phyloP scores from a whole-genome alignment of 2,329 filamentous ascomycete species.

The Aspergillus caelatus region DNA sequence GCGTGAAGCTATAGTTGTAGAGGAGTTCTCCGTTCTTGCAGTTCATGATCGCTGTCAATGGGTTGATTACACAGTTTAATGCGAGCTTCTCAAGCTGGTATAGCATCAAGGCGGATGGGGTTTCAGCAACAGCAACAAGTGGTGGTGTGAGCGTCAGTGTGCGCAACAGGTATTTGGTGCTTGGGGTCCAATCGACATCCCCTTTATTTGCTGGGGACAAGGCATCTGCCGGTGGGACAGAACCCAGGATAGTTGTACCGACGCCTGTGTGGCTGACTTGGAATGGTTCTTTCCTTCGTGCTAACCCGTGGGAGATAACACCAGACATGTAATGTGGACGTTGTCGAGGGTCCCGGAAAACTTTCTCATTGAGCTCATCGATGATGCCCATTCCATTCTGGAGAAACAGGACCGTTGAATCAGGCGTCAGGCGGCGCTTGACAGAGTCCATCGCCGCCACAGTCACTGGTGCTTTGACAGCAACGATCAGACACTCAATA shows the following conservation, averaged over 20 bases:
- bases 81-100: slow-evolving; percentile 79
- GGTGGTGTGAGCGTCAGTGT: slow-evolving; percentile 65
- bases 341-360: slow-evolving; percentile 68
- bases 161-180: slow-evolving; percentile 64
- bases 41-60: slow-evolving; percentile 78
- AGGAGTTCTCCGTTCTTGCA: slow-evolving; percentile 72
- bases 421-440: slow-evolving; percentile 65
- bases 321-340: slow-evolving; percentile 79
- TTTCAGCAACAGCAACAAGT: slow-evolving; percentile 63
- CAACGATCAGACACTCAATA: slow-evolving; percentile 75
- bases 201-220: slow-evolving; percentile 23
- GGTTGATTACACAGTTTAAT: slow-evolving; percentile 75
- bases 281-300: slow-evolving; percentile 50
- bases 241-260: slow-evolving; percentile 61
- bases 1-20: slow-evolving; percentile 66
- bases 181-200: slow-evolving; percentile 36
- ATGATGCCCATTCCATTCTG: slow-evolving; percentile 82
- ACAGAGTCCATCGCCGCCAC: slow-evolving; percentile 68
- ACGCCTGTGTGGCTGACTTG: slow-evolving; percentile 60
- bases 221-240: slow-evolving; percentile 42
- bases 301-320: slow-evolving; percentile 62
- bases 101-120: slow-evolving; percentile 65
- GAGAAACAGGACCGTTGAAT: slow-evolving; percentile 74
- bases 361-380: slow-evolving; percentile 71
- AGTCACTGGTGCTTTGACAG: slow-evolving; percentile 73